Conservation (phyloP, 2,329 filamentous ascomycete genomes). For the Aspergillus piperis region DNA sequence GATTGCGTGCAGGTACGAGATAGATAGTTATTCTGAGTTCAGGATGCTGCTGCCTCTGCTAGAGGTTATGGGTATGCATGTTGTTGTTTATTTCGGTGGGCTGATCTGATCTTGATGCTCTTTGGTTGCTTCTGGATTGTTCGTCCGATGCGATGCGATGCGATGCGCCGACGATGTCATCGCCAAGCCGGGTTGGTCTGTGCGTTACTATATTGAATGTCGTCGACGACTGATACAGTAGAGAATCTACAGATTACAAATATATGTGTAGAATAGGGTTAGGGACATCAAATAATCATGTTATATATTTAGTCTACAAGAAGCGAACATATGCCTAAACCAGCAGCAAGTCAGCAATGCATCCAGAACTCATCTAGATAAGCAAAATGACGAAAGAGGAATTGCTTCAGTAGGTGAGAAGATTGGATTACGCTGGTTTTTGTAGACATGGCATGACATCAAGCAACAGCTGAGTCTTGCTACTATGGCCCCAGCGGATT, state of each 20-base stretch:
- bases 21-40: too few relatives aligned
- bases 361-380: background rate
- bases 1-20: too few relatives aligned
- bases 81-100: background rate
- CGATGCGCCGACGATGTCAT: constrained; percentile 28
- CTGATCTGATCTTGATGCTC: background rate
- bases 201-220: constrained; percentile 18
- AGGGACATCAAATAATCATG: background rate
- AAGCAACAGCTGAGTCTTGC: constrained; percentile 31
- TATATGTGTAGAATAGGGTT: background rate
- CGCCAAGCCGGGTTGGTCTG: constrained; percentile 36
- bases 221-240: background rate
- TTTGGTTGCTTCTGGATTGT: too few relatives aligned
- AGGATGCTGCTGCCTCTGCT: too few relatives aligned
- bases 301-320: constrained; percentile 2
- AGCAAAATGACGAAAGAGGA: background rate
- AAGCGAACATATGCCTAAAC: background rate
- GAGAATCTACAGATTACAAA: background rate
- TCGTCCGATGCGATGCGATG: background rate
- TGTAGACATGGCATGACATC: constrained; percentile 56
- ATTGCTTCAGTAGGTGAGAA: constrained; percentile 62
- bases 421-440: constrained; percentile 63
- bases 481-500: constrained; percentile 58
- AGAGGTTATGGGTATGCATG: background rate
- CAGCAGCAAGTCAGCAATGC: constrained; percentile 8